Conservation (phyloP, 1,284 basidiomycete genomes). For the Leucoagaricus sp. region DNA sequence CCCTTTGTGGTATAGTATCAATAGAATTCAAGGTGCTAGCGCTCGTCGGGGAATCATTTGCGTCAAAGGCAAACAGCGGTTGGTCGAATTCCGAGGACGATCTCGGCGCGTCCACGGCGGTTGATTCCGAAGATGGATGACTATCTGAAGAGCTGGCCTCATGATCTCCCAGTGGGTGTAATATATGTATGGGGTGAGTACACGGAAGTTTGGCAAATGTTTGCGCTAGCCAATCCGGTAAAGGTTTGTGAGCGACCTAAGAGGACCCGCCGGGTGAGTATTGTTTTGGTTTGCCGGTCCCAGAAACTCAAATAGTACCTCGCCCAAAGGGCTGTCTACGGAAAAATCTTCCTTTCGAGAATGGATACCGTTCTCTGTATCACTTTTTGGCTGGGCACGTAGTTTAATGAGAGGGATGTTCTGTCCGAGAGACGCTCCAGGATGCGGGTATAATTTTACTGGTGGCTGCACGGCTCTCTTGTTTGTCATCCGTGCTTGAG, state of each 20-base stretch:
- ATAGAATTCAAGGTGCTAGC: neutral
- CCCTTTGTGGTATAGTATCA: too few species aligned
- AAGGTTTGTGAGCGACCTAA: conserved; percentile 8
- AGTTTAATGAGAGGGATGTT: too few species aligned
- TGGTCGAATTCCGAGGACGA: neutral
- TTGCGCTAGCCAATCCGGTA: conserved; percentile 28
- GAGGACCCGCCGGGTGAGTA: too few species aligned
- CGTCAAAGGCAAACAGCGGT: neutral
- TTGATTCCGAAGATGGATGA: conserved; percentile 2
- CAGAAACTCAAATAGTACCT: too few species aligned
- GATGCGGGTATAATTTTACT: too few species aligned
- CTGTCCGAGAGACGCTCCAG: too few species aligned
- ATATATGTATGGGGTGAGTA: conserved; percentile 39
- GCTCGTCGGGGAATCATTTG: neutral
- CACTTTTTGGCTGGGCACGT: too few species aligned
- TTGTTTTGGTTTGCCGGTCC: too few species aligned
- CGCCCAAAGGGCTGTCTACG: neutral
- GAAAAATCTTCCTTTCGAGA: too few species aligned
- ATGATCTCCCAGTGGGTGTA: conserved; percentile 28
- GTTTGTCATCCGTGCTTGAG: neutral
- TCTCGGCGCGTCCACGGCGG: neutral
- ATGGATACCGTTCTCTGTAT: too few species aligned
- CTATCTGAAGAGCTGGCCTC: conserved; percentile 1
- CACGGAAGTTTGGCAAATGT: conserved; percentile 36
- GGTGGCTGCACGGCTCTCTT: too few species aligned